These are phyloP conservation scores for Geosmithia putterillii DNA, from an alignment of 2,329 filamentous ascomycete species.

Conservation along the genomic window DNA sequence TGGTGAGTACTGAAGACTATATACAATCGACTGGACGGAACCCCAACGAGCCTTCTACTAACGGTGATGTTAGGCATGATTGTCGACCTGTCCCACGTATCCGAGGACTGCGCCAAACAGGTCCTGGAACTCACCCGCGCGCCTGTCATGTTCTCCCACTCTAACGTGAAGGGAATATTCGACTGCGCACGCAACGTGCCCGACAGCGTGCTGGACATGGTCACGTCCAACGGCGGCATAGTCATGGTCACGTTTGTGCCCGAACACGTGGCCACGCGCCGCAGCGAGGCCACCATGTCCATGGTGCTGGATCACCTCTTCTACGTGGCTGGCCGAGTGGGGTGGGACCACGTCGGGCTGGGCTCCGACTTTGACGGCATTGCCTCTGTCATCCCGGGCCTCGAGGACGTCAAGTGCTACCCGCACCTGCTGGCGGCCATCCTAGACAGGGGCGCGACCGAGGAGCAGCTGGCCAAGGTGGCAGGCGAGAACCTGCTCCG, in stretches of 20 bases:
- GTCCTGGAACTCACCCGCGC: conserved; percentile 12
- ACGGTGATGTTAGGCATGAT: too few relatives aligned
- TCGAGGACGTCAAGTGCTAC: conserved; percentile 16
- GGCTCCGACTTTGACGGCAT: conserved; percentile 22
- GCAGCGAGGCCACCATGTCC: neutral
- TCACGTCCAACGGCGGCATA: conserved; percentile 22
- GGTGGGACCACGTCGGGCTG: conserved; percentile 23
- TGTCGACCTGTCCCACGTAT: conserved; percentile 17
- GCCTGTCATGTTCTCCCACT: conserved; percentile 19
- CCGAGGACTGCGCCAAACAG: conserved; percentile 10
- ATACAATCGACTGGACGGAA: neutral
- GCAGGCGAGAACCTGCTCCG: conserved; percentile 23
- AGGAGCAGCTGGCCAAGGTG: conserved; percentile 21
- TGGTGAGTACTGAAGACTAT: conserved; percentile 6
- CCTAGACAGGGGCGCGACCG: conserved; percentile 22
- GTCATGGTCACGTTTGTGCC: conserved; percentile 25
- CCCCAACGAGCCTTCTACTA: too few relatives aligned
- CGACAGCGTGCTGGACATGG: conserved; percentile 20
- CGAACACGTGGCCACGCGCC: conserved; percentile 12
- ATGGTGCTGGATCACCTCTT: conserved; percentile 13
- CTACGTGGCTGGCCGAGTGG: conserved; percentile 13
- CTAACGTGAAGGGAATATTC: conserved; percentile 10
- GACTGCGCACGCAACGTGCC: conserved; percentile 22
- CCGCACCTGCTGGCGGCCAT: conserved; percentile 17
- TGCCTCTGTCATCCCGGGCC: conserved; percentile 4